Conservation (phyloP, 1,284 basidiomycete genomes). For the Phellopilus nigrolimitatus region DNA sequence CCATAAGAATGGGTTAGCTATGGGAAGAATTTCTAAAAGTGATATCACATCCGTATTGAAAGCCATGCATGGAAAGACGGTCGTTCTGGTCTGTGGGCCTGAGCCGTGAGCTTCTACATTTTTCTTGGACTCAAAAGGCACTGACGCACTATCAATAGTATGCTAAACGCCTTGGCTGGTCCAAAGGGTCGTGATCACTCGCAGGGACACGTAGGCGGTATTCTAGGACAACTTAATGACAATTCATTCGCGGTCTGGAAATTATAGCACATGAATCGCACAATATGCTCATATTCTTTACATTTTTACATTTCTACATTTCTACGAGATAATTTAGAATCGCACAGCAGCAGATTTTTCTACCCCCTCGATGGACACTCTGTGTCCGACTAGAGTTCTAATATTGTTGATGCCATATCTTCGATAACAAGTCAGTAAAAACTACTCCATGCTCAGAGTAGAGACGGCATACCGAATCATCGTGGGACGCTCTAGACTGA, state of each 20-base stretch:
- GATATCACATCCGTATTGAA: slow-evolving; percentile 12
- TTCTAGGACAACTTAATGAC: slow-evolving; percentile 46
- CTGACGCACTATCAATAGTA: slow-evolving; percentile 38
- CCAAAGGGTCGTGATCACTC: slow-evolving; percentile 71
- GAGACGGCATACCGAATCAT: slow-evolving; percentile 79
- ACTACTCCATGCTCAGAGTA: slow-evolving; percentile 9
- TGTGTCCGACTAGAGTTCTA: slow-evolving; percentile 94
- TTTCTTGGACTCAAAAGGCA: not conserved
- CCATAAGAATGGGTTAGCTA: slow-evolving; percentile 28
- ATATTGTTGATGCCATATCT: slow-evolving; percentile 94
- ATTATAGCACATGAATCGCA: slow-evolving; percentile 34
- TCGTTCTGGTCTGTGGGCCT: slow-evolving; percentile 76
- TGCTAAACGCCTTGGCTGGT: slow-evolving; percentile 70
- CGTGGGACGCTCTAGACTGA: slow-evolving; percentile 94
- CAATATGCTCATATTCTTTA: not conserved
- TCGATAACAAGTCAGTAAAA: slow-evolving; percentile 14
- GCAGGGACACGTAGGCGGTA: slow-evolving; percentile 65
- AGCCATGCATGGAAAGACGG: slow-evolving; percentile 34
- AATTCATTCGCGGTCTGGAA: slow-evolving; percentile 57
- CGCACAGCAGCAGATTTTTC: slow-evolving; percentile 88
- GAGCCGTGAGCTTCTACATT: slow-evolving; percentile 51
- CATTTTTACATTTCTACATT: slow-evolving; percentile 6
- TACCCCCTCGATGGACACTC: slow-evolving; percentile 86
- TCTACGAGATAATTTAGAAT: slow-evolving; percentile 47
- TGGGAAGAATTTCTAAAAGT: slow-evolving; percentile 49